Base-by-base conservation (phyloP, 139 green algal genomes). In the Chlorella sp. region DNA sequence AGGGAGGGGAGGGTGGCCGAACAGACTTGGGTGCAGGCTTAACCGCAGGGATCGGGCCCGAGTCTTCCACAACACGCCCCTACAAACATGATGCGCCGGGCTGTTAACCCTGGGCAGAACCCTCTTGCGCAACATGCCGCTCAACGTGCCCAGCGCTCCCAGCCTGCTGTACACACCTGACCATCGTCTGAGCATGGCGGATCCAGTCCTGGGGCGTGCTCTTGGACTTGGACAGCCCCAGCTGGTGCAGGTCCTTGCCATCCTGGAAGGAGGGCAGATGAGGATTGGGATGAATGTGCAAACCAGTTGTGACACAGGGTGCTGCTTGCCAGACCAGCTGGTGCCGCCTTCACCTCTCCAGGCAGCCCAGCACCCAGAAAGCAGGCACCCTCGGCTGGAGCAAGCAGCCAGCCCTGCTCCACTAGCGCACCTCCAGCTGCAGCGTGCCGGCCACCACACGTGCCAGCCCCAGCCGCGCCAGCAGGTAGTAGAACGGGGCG, bases 401-500 rank as follows among this genome's bases (percentile, higher is more conserved):
- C 44, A 51, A 51, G n/a, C n/a, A 51, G 44, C 44, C 44, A 51
- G 44, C 44, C 44, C 6, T 16, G 44, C 44, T 51, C 44, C 6
- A 51, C 44, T 9, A 51, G 26, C 69, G 16, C 41, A 79, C 72
- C 74, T 67, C 74, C 21, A 69, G 57, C 51, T 69, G 47, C 30
- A 75, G 78, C 34, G 71, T 76, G 60, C 60, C 67, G 9, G 36
- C n/a, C 44, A 85, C 80, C 47, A 87, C 81, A 5, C 75, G 68
- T 1, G 73, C 87, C 51, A 92, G 74, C 36, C 85, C 81, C 70
- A 87, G 74, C 38, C 84, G 84, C 15, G 84, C 56, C 34, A 91
- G 85, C 26, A 85, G 70, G 68, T 86, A 63, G 87, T 88, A 92
- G 82, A 90, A 90, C 7, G 89, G 89, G 4, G 85, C 87, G 25